Evolutionary conservation across 345 rosid species (phyloP).

Genomic region (Geranium brycei): DNA sequence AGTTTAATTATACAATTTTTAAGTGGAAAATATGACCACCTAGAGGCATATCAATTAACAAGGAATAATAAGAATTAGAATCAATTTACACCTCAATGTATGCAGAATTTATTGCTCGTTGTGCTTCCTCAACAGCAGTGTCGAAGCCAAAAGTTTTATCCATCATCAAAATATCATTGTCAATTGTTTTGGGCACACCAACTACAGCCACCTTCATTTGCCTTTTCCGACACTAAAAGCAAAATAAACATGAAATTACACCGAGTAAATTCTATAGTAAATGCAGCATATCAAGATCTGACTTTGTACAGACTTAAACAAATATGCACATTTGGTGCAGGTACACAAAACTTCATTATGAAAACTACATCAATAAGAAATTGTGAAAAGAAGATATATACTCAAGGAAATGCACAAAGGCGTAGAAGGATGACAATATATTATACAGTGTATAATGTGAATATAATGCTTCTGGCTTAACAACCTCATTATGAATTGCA

Average conservation of each 20-base stretch:
- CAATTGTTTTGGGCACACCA: slow-evolving; percentile 98
- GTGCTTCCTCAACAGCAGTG: slow-evolving; percentile 98
- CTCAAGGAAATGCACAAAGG: not conserved
- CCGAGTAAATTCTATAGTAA: not conserved
- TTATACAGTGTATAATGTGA: not conserved
- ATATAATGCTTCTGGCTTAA: not conserved
- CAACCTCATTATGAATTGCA: slow-evolving; percentile 92
- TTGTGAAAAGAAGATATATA: not conserved
- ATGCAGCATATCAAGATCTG: not conserved
- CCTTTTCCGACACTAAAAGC: slow-evolving; percentile 62
- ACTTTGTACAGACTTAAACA: not conserved
- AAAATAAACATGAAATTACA: not conserved
- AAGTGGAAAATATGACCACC: not conserved
- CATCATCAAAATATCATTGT: slow-evolving; percentile 89
- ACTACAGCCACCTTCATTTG: slow-evolving; percentile 69
- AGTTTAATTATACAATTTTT: not conserved
- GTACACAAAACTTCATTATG: not conserved
- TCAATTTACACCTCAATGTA: slow-evolving; percentile 67
- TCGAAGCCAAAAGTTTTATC: slow-evolving; percentile 97
- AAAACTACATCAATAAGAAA: not conserved
- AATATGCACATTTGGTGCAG: not conserved
- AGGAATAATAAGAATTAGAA: not conserved
- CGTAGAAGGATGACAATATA: not conserved
- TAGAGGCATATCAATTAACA: not conserved
- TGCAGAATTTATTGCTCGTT: slow-evolving; percentile 91